A percentile compares a stretch with the other conserved stretches of the same genome.
phyloP scores from a whole-genome alignment of 441 rosid genomes.

The Theobroma grandiflorum region DNA sequence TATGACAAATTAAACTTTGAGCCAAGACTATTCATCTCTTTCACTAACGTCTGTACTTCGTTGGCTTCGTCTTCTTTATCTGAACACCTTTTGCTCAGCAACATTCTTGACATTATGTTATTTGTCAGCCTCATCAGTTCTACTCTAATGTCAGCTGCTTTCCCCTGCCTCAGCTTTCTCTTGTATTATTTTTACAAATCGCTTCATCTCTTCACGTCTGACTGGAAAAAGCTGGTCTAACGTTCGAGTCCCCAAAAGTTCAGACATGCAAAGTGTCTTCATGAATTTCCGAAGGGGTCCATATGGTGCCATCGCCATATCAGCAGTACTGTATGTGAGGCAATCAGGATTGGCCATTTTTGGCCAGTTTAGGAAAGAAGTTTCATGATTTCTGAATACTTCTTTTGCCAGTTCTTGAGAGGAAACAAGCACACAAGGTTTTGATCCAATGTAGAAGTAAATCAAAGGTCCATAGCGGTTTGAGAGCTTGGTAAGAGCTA shows the following conservation, averaged over 20 bases:
- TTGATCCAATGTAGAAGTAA: slow-evolving; percentile 53
- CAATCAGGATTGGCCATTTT: slow-evolving; percentile 57
- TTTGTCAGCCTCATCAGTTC: slow-evolving; percentile 68
- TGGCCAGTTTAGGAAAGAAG: slow-evolving; percentile 62
- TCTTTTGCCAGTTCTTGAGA: slow-evolving; percentile 47
- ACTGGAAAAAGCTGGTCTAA: slow-evolving; percentile 50
- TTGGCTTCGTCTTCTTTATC: slow-evolving; percentile 42
- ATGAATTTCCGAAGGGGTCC: slow-evolving; percentile 77
- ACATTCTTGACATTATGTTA: slow-evolving; percentile 63
- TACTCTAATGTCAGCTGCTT: slow-evolving; percentile 48
- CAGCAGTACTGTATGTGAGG: slow-evolving; percentile 72
- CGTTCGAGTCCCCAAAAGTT: slow-evolving; percentile 57
- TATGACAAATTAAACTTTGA: slow-evolving; percentile 64
- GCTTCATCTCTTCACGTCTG: slow-evolving; percentile 52
- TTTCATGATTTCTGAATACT: slow-evolving; percentile 54
- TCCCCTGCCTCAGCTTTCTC: slow-evolving; percentile 53
- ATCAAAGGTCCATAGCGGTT: slow-evolving; percentile 48
- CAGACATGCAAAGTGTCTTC: slow-evolving; percentile 76
- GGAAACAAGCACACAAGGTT: slow-evolving; percentile 52
- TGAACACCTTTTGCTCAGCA: slow-evolving; percentile 49
- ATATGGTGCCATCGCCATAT: slow-evolving; percentile 61
- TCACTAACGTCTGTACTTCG: slow-evolving; percentile 58
- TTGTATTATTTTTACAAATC: slow-evolving; percentile 41
- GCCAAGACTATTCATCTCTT: slow-evolving; percentile 56
- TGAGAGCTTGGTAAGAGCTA: slow-evolving; percentile 54